Percentiles rank a stretch among this genome's conserved stretches.
phyloP scores from a whole-genome alignment of 139 green algal genomes.

The Yamagishiella unicocca region DNA sequence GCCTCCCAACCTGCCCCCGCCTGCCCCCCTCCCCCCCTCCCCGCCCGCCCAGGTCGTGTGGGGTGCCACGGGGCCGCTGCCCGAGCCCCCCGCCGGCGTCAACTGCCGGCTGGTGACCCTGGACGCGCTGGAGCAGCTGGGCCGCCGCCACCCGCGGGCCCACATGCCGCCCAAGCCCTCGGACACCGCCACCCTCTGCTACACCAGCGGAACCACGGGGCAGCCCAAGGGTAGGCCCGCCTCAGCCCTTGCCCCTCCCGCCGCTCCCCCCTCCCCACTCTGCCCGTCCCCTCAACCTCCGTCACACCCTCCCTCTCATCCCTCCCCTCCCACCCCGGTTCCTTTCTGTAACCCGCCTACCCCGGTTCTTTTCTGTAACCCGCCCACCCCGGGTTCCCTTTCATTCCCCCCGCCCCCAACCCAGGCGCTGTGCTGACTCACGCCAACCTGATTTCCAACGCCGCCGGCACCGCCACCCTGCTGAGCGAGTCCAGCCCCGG shows the following conservation, averaged over 20 bases:
- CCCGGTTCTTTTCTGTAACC: background rate
- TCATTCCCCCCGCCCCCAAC: background rate
- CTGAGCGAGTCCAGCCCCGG: slow-evolving; percentile 59
- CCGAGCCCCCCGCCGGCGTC: slow-evolving; percentile 59
- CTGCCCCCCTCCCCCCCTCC: background rate
- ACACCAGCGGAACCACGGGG: slow-evolving; percentile 95
- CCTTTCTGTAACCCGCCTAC: background rate
- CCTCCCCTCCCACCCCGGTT: background rate
- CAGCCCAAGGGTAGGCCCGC: slow-evolving; percentile 83
- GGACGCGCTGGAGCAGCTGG: slow-evolving; percentile 74
- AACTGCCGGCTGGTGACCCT: slow-evolving; percentile 70
- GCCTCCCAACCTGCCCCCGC: too few species aligned
- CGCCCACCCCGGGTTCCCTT: background rate
- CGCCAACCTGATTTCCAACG: slow-evolving; percentile 83
- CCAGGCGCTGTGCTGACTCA: slow-evolving; percentile 89
- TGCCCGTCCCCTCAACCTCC: background rate
- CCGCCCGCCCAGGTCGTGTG: slow-evolving; percentile 70
- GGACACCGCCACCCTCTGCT: slow-evolving; percentile 94
- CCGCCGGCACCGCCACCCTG: slow-evolving; percentile 65
- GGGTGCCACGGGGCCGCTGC: slow-evolving; percentile 63
- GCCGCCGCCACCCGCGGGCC: slow-evolving; percentile 76
- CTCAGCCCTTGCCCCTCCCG: too few species aligned
- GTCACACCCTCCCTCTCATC: background rate
- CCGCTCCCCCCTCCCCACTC: too few species aligned
- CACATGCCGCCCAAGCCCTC: slow-evolving; percentile 86